These are phyloP conservation scores for Eucalyptus erythrocorys DNA, from an alignment of 345 rosid species.

Conservation along the genomic window DNA sequence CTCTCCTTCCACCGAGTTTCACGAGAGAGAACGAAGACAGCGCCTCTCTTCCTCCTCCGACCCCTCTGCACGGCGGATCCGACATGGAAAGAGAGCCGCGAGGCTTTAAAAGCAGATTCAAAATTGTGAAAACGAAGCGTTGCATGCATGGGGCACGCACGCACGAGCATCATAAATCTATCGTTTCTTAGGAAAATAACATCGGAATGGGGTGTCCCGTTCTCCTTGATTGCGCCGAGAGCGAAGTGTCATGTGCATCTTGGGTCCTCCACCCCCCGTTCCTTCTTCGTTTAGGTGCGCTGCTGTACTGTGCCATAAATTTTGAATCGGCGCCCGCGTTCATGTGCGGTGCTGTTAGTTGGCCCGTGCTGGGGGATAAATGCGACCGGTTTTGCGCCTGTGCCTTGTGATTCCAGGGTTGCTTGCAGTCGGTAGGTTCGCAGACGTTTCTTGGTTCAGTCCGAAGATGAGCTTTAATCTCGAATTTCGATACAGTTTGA, in stretches of 20 bases:
- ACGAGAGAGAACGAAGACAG: background rate
- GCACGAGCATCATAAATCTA: background rate
- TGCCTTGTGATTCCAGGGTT: background rate
- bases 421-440: background rate
- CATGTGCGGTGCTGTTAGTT: background rate
- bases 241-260: constrained; percentile 32
- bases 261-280: constrained; percentile 1
- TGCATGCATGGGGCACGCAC: background rate
- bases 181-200: background rate
- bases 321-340: background rate
- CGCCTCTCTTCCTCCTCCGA: background rate
- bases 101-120: background rate
- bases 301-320: background rate
- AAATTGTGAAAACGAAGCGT: background rate
- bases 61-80: background rate
- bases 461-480: background rate
- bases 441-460: background rate
- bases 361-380: background rate
- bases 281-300: background rate
- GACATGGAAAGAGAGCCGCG: background rate
- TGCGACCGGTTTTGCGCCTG: background rate
- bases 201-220: background rate
- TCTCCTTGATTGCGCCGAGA: constrained; percentile 1
- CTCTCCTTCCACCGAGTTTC: background rate
- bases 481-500: background rate